Evolutionary conservation across 1,139 yeast species (phyloP).

Genomic region (Zygosaccharomyces pseudobailii): DNA sequence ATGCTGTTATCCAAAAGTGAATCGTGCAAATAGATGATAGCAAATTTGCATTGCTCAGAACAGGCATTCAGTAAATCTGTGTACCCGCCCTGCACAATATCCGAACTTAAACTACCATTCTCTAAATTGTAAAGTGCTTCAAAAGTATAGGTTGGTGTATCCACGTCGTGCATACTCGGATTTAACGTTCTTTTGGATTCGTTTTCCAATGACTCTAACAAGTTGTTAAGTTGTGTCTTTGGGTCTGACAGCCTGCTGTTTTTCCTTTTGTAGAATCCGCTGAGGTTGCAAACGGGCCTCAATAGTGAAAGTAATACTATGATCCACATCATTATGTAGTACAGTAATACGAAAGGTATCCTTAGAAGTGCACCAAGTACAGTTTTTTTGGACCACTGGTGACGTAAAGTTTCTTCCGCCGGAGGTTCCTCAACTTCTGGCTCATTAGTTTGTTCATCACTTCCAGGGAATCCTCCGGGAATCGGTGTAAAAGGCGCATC

Average conservation of each 20-base stretch:
- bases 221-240: constrained; percentile 11
- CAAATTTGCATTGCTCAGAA: constrained; percentile 40
- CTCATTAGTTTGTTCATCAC: neutral
- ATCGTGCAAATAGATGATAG: constrained; percentile 70
- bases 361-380: constrained; percentile 7
- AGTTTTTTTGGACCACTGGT: constrained; percentile 3
- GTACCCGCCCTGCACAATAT: constrained; percentile 25
- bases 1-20: constrained; percentile 63
- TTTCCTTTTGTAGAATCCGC: constrained; percentile 23
- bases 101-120: constrained; percentile 17
- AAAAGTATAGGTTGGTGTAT: constrained; percentile 15
- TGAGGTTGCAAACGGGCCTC: constrained; percentile 22
- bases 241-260: constrained; percentile 16
- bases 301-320: constrained; percentile 15
- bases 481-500: constrained; percentile 15
- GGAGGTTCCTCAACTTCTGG: neutral
- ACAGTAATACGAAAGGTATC: constrained; percentile 23
- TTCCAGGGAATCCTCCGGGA: constrained; percentile 17
- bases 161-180: constrained; percentile 5
- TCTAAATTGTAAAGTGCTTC: constrained; percentile 25
- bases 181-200: constrained; percentile 10
- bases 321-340: constrained; percentile 16
- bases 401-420: neutral
- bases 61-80: constrained; percentile 24
- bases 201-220: constrained; percentile 19